Evolutionary conservation across 2,329 filamentous ascomycete species (phyloP).

Genomic region (Diaporthe aspalathi): DNA sequence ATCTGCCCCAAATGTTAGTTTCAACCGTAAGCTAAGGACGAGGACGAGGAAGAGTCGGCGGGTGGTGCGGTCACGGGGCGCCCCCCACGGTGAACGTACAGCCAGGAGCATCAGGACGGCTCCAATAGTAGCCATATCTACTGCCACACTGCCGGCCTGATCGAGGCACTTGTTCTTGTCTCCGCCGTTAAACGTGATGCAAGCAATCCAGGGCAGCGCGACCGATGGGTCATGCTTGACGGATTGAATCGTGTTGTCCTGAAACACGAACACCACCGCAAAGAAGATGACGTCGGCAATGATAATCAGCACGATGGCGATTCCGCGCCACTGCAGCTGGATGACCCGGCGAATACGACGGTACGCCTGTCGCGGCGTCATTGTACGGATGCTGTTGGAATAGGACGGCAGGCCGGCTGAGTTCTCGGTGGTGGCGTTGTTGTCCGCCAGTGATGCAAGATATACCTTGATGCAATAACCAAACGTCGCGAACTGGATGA

Average conservation of each 20-base stretch:
- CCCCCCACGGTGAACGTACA: conserved; percentile 61
- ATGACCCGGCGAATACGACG: conserved; percentile 87
- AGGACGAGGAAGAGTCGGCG: not conserved
- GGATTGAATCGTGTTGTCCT: conserved; percentile 78
- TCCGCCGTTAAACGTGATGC: conserved; percentile 69
- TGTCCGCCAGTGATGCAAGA: conserved; percentile 82
- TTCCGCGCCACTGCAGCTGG: conserved; percentile 93
- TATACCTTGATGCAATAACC: conserved; percentile 97
- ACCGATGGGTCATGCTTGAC: conserved; percentile 64
- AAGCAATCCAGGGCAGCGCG: conserved; percentile 75
- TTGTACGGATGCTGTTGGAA: conserved; percentile 77
- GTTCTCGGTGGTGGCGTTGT: conserved; percentile 74
- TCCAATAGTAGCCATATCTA: conserved; percentile 80
- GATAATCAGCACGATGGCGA: conserved; percentile 89
- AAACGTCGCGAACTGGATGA: conserved; percentile 88
- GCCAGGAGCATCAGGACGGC: conserved; percentile 86
- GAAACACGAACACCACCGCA: conserved; percentile 87
- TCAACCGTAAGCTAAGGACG: not conserved
- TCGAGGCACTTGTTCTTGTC: conserved; percentile 75
- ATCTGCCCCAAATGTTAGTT: conserved; percentile 59
- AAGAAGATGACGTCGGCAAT: conserved; percentile 94
- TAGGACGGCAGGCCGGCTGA: conserved; percentile 78
- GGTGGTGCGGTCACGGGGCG: not conserved
- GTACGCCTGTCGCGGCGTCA: conserved; percentile 88
- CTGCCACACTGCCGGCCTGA: conserved; percentile 70